phyloP scores from a whole-genome alignment of 2,329 filamentous ascomycete species.

The Cercospora canescens region DNA sequence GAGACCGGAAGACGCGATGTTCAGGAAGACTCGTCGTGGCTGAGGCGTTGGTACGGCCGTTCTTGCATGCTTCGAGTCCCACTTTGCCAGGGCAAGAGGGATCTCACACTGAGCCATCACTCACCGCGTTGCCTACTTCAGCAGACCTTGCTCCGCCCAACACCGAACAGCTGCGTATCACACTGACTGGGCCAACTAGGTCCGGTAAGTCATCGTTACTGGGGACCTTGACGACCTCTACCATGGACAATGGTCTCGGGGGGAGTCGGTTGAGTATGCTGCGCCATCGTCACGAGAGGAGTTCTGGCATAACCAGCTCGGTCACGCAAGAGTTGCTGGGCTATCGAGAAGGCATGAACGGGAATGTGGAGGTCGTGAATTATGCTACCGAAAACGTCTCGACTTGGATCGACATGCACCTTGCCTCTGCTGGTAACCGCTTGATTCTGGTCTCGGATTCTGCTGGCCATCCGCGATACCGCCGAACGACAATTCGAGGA shows the following conservation, averaged over 20 bases:
- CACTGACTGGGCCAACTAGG: constrained; percentile 82
- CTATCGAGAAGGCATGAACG: constrained; percentile 53
- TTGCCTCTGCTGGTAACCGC: constrained; percentile 69
- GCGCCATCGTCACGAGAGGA: constrained; percentile 91
- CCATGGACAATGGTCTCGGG: constrained; percentile 86
- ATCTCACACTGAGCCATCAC: background rate
- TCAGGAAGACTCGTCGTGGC: constrained; percentile 73
- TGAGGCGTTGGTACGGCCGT: constrained; percentile 83
- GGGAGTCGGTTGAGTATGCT: constrained; percentile 85
- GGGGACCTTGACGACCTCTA: constrained; percentile 83
- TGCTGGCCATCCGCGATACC: constrained; percentile 84
- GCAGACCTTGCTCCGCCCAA: constrained; percentile 20
- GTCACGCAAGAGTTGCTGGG: constrained; percentile 92
- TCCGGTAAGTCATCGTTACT: constrained; percentile 91
- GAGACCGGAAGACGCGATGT: constrained; percentile 40
- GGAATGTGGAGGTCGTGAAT: constrained; percentile 64
- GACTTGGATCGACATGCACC: constrained; percentile 93
- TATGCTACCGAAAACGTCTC: constrained; percentile 84
- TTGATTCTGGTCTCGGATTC: constrained; percentile 90
- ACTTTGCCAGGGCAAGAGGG: constrained; percentile 11
- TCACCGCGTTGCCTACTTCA: constrained; percentile 15
- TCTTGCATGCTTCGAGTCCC: constrained; percentile 39
- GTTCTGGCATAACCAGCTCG: constrained; percentile 88
- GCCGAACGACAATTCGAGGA: constrained; percentile 83
- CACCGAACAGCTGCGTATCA: constrained; percentile 78